These are phyloP conservation scores for Colletotrichum theobromicola DNA, from an alignment of 2,329 filamentous ascomycete genomes.

Conservation along the genomic window DNA sequence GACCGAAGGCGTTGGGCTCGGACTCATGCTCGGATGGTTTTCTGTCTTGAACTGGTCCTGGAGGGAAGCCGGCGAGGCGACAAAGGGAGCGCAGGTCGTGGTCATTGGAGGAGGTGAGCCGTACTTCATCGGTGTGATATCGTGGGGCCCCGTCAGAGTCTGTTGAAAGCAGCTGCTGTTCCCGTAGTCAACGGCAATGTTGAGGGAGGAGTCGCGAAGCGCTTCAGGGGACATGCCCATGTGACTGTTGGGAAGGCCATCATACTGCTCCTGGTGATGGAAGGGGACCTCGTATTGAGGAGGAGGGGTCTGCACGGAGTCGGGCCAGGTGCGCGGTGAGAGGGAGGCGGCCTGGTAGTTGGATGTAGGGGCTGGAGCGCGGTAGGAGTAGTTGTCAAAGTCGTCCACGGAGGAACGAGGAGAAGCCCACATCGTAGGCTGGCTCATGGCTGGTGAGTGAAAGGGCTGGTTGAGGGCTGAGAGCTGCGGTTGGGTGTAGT, in stretches of 20 bases:
- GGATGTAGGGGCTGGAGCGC: conserved; percentile 31
- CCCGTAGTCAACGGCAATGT: conserved; percentile 4
- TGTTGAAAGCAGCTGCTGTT: background rate
- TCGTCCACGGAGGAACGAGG: conserved; percentile 41
- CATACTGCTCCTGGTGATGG: conserved; percentile 3
- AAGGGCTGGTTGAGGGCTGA: conserved; percentile 2
- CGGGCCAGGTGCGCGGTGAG: conserved; percentile 39
- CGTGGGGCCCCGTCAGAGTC: background rate
- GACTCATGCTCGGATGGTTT: background rate
- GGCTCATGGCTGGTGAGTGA: conserved; percentile 5
- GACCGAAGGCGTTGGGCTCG: background rate
- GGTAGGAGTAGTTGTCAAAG: conserved; percentile 40
- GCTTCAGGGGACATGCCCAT: conserved; percentile 1
- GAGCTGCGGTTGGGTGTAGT: conserved; percentile 22
- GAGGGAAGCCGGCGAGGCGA: background rate
- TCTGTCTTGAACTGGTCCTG: background rate
- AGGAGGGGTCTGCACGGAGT: background rate
- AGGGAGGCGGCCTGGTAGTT: conserved; percentile 31
- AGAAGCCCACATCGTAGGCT: conserved; percentile 33
- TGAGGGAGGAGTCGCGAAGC: background rate
- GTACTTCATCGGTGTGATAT: background rate
- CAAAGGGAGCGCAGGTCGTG: background rate
- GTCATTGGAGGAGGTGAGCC: background rate
- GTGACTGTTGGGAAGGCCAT: background rate
- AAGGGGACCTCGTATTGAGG: conserved; percentile 7